Conservation (phyloP, 768 basidiomycete genomes). For the Trametes cubensis region DNA sequence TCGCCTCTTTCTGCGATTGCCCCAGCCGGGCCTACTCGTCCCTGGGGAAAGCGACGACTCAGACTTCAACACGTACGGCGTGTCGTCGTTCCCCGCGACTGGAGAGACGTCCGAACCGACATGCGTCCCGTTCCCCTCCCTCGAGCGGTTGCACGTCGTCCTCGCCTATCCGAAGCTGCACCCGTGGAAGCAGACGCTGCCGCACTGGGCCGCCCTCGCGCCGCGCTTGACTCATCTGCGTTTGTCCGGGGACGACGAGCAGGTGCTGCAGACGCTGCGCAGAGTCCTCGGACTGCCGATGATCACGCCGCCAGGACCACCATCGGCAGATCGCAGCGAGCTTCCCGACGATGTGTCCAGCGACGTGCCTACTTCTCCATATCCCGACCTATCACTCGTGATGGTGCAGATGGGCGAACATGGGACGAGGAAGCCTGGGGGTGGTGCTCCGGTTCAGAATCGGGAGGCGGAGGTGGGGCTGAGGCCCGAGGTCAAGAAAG, state of each 20-base stretch:
- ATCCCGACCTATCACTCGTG: conserved; percentile 3
- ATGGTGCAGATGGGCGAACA: conserved; percentile 14
- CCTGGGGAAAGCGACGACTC: conserved; percentile 14
- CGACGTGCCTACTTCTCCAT: neutral
- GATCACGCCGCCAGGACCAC: neutral
- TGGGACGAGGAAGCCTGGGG: too few relatives aligned
- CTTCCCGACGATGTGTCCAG: neutral
- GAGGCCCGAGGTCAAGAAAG: conserved; percentile 6
- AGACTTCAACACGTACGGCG: conserved; percentile 20
- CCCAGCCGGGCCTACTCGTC: conserved; percentile 5
- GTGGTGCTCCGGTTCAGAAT: neutral
- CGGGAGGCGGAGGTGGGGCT: neutral
- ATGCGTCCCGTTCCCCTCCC: conserved; percentile 12
- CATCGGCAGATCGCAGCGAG: neutral
- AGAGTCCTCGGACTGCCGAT: conserved; percentile 6
- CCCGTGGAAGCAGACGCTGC: conserved; percentile 22
- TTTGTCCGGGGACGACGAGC: conserved; percentile 14
- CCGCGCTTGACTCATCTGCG: conserved; percentile 17
- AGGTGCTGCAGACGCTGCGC: conserved; percentile 10
- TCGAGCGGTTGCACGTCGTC: conserved; percentile 19
- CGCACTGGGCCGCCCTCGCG: conserved; percentile 13
- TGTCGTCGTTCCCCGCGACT: neutral
- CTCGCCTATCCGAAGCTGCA: conserved; percentile 18
- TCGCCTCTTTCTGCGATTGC: conserved; percentile 14
- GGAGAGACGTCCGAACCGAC: neutral